These are phyloP conservation scores for Diplotaxis tenuifolia DNA, from an alignment of 345 rosid genomes.

Conservation along the genomic window DNA sequence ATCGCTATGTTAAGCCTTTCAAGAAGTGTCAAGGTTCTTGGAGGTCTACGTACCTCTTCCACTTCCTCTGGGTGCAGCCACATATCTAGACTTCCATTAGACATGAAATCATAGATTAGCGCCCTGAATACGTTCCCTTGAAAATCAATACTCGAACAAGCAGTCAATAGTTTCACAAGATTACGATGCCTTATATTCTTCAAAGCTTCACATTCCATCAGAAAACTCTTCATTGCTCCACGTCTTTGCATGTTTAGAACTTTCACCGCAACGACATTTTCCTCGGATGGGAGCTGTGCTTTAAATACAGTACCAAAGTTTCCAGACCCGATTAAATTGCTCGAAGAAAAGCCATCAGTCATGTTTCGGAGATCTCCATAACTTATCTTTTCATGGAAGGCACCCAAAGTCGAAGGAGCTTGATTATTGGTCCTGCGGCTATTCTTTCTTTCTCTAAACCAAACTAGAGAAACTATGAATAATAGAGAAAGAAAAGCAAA, in stretches of 20 bases:
- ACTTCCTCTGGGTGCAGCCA: not conserved
- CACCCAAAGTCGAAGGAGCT: too few relatives aligned
- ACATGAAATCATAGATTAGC: not conserved
- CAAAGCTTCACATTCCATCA: not conserved
- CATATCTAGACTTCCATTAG: not conserved
- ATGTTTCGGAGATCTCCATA: not conserved
- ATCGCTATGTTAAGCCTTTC: not conserved
- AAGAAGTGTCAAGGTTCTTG: not conserved
- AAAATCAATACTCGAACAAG: not conserved
- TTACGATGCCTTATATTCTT: not conserved
- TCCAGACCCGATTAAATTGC: not conserved
- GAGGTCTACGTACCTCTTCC: not conserved
- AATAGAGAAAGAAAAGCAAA: too few relatives aligned
- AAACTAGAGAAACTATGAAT: too few relatives aligned
- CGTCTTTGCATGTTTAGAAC: not conserved
- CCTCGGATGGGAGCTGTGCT: not conserved
- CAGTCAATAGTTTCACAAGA: not conserved
- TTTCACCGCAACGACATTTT: not conserved
- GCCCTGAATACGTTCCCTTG: not conserved
- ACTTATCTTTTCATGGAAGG: not conserved
- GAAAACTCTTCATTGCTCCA: not conserved
- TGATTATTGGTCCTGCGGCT: too few relatives aligned
- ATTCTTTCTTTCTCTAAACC: too few relatives aligned
- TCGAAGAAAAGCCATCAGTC: not conserved
- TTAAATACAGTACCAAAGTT: not conserved